phyloP scores from a whole-genome alignment of 441 rosid genomes.

The Adansonia rubrostipa region DNA sequence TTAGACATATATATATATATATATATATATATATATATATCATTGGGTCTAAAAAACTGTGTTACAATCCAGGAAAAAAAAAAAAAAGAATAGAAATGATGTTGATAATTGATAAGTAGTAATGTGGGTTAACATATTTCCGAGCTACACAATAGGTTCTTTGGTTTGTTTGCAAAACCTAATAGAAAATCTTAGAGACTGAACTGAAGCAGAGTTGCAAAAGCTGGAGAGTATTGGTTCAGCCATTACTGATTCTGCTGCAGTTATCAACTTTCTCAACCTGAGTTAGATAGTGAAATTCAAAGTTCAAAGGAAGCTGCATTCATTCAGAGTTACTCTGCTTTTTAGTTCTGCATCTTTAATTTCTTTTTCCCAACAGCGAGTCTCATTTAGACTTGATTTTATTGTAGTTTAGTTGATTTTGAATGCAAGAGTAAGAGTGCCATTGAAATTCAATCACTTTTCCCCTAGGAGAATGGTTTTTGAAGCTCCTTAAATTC shows the following conservation, averaged over 20 bases:
- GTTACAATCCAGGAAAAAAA: too few relatives aligned
- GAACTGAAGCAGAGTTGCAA: slow-evolving; percentile 22
- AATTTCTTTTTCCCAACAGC: not conserved
- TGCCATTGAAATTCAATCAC: not conserved
- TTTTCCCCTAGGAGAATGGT: not conserved
- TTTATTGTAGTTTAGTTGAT: not conserved
- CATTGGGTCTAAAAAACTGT: too few relatives aligned
- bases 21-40: too few relatives aligned
- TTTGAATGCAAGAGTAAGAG: not conserved
- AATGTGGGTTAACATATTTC: slow-evolving; percentile 35
- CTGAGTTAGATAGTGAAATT: too few relatives aligned
- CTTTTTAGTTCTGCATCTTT: not conserved
- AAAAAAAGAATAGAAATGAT: too few relatives aligned
- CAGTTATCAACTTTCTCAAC: not conserved
- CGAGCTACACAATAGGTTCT: slow-evolving; percentile 39
- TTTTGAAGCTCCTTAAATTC: not conserved
- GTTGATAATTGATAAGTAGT: not conserved
- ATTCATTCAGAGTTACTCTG: not conserved
- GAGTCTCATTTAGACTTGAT: not conserved
- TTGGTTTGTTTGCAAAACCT: not conserved
- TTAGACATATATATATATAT: too few relatives aligned
- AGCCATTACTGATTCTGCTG: slow-evolving; percentile 25
- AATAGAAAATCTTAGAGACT: too few relatives aligned
- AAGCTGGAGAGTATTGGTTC: slow-evolving; percentile 42
- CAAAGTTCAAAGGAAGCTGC: too few relatives aligned